These are phyloP conservation scores for Fraxinus xanthoxyloides DNA, from an alignment of 305 asterid genomes.

Conservation along the genomic window DNA sequence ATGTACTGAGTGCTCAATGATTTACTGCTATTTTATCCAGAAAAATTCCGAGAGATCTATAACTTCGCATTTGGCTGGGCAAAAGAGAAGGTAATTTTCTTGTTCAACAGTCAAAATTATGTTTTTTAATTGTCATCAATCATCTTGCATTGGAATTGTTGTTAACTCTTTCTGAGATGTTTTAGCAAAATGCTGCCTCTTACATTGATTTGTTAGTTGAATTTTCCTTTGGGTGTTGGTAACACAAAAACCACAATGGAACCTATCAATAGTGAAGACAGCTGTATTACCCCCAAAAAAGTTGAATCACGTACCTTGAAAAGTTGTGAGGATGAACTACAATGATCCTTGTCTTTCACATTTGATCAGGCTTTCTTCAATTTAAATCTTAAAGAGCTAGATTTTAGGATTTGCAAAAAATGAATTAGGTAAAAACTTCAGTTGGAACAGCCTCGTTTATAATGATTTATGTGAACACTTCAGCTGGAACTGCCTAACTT, in stretches of 20 bases:
- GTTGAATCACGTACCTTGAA: neutral
- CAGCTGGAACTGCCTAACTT: neutral
- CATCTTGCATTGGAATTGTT: neutral
- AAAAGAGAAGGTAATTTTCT: constrained; percentile 76
- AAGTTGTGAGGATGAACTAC: neutral
- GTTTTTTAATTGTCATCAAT: neutral
- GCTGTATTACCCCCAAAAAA: neutral
- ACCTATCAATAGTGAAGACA: neutral
- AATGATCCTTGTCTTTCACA: neutral
- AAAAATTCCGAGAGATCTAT: constrained; percentile 84
- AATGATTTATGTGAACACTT: neutral
- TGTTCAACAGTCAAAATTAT: neutral
- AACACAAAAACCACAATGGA: neutral
- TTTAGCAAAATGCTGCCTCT: neutral
- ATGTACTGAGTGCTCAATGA: neutral
- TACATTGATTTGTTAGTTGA: neutral
- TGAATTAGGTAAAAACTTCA: neutral
- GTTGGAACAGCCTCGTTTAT: neutral
- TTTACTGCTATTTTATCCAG: constrained; percentile 40
- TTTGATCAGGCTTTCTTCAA: neutral
- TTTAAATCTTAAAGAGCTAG: neutral
- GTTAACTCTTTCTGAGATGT: neutral
- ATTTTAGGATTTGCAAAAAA: neutral
- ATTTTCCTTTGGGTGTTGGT: neutral
- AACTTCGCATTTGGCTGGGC: constrained; percentile 99